Percentiles rank a stretch among this genome's conserved stretches.
phyloP scores from a whole-genome alignment of 306 rosid genomes.

The Arachis hypogaea region DNA sequence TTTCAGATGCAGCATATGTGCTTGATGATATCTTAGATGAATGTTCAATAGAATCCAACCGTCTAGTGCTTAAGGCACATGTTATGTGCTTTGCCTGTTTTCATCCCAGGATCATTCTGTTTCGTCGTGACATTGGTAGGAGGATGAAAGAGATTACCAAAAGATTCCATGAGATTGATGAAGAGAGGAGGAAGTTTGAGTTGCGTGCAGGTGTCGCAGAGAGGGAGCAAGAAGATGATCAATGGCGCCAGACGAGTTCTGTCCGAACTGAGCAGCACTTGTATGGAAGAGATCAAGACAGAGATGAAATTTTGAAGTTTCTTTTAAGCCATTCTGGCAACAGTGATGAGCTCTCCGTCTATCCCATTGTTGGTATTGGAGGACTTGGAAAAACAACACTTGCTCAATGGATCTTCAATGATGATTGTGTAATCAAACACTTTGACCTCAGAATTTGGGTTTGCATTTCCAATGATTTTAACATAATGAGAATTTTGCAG shows the following conservation, averaged over 20 bases:
- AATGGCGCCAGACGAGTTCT: constrained; percentile 34
- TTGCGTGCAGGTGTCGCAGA: not conserved
- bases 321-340: not conserved
- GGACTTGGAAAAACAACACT: constrained; percentile 39
- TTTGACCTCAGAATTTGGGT: constrained; percentile 36
- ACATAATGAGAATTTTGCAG: constrained; percentile 21
- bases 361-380: constrained; percentile 23
- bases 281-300: constrained; percentile 32
- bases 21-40: too few relatives aligned
- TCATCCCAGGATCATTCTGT: constrained; percentile 10
- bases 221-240: not conserved
- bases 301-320: constrained; percentile 17
- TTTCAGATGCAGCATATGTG: too few relatives aligned
- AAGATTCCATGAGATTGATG: constrained; percentile 12
- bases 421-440: constrained; percentile 9
- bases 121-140: constrained; percentile 25
- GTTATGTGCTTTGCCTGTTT: not conserved
- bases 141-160: constrained; percentile 1
- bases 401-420: constrained; percentile 26
- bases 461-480: constrained; percentile 20
- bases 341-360: not conserved
- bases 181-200: constrained; percentile 27
- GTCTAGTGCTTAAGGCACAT: too few relatives aligned
- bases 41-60: too few relatives aligned
- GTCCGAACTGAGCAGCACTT: not conserved